A percentile compares a stretch with the other conserved stretches of the same genome.
Conservation (phyloP, 495 filamentous ascomycete genomes). For the Sphaerosporella brunnea region DNA sequence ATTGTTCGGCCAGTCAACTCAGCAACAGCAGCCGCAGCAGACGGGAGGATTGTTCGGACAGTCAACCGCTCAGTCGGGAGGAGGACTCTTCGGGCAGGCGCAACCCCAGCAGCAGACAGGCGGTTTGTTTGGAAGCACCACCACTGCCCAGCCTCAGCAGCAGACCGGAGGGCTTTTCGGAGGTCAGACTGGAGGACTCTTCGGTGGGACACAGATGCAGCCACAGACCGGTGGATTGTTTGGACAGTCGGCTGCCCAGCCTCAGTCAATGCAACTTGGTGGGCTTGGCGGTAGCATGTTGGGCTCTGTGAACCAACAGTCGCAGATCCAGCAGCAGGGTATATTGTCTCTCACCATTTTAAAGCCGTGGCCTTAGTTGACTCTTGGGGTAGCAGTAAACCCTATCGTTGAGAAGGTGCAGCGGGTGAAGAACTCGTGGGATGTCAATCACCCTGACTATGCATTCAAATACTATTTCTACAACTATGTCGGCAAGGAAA, state of each 20-base stretch:
- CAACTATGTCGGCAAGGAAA: slow-evolving; percentile 65
- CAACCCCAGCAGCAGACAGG: slow-evolving; percentile 9
- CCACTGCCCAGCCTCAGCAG: slow-evolving; percentile 27
- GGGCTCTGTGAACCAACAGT: slow-evolving; percentile 1
- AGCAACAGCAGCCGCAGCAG: slow-evolving; percentile 21
- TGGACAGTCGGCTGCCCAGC: slow-evolving; percentile 29
- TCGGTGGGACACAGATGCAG: slow-evolving; percentile 25
- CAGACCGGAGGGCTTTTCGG: slow-evolving; percentile 15
- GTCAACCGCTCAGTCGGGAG: slow-evolving; percentile 20
- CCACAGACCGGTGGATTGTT: slow-evolving; percentile 27
- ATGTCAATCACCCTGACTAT: slow-evolving; percentile 48
- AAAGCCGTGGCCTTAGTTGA: slow-evolving; percentile 3
- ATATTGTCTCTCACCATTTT: neutral
- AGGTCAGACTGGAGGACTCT: slow-evolving; percentile 28
- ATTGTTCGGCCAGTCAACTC: slow-evolving; percentile 27
- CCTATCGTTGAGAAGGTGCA: slow-evolving; percentile 71
- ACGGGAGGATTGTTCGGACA: slow-evolving; percentile 23
- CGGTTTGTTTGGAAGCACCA: slow-evolving; percentile 29
- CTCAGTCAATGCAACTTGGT: slow-evolving; percentile 29
- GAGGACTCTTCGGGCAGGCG: slow-evolving; percentile 4
- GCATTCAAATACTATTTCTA: slow-evolving; percentile 86
- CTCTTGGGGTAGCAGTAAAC: slow-evolving; percentile 44
- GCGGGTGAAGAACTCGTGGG: slow-evolving; percentile 68
- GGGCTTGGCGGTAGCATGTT: slow-evolving; percentile 19
- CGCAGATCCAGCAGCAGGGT: slow-evolving; percentile 11